Evolutionary conservation across 495 filamentous ascomycete species (phyloP), one percentile per base, ranked within the genome.

Genomic region (Trichoderma orchidacearum): DNA sequence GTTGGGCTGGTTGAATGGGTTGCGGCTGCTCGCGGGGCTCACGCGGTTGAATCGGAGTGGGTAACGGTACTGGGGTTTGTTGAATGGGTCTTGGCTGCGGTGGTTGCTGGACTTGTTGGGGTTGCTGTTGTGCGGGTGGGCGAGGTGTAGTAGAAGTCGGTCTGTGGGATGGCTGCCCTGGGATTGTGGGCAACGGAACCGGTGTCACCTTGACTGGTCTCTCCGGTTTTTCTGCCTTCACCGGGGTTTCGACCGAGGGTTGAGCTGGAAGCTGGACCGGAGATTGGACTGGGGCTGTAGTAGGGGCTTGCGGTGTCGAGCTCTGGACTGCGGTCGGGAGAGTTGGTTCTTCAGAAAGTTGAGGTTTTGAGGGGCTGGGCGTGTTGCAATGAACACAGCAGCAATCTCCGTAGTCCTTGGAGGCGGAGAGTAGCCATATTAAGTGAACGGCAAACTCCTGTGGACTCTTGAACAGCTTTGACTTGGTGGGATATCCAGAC

Each of bases 61-160:
- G 53, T 9, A 34, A 5, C 12, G 23, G 31, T 27, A 36, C 32
- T 3, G 30, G 53, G 23, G 53, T 36, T 31, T 55, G 53, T 17
- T 34, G 29, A 1, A 48, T 32, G 1, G 53, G 31, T 15, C 28
- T 32, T 34, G 3, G 30, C 23, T 35, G 30, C 23, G 30, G 21
- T 9, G 11, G 25, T 31, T 25, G 21, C 27, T 51, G 45, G 36
- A 38, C 28, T n/a, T 50, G 38, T 31, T 29, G 55, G 31, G 36
- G 55, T 70, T 78, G 55, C 67, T 75, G 30, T 65, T 76, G 64
- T 69, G 70, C 59, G 70, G 66, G 53, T 6, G 53, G 30, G 12
- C 11, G 5, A 53, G 12, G 21, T 13, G 59, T 59, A 62, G 52
- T 57, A 58, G 6, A 58, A 0, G 27, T 53, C 60, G 29, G 41